Evolutionary conservation across 106 monocot species (phyloP), one percentile per base, ranked within the genome.

Genomic region (Acanthochlamys bracteata): DNA sequence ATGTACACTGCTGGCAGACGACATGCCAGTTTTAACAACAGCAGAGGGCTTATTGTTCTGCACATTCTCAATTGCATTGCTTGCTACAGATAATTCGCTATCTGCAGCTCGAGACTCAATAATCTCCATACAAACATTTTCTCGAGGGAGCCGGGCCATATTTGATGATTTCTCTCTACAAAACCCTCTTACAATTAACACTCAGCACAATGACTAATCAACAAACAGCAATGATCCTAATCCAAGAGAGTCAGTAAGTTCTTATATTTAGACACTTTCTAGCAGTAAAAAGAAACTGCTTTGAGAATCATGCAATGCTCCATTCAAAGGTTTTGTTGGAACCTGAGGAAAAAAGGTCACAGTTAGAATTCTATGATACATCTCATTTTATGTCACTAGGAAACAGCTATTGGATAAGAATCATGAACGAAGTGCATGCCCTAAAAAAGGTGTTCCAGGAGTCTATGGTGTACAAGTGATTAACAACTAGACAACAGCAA

Each of bases 1-100:
- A 71, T 66, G 71, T 23, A 77, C 71, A 43, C 77, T 66, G 55
- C 71, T 77, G 41, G 55, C 60, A 45, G 77, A 71, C 52, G 77
- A 66, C 53, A 64, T 33, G 39, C 65, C 25, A 14, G 59, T 51
- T 77, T 67, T 77, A 47, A 66, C 55, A 61, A 41, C 22, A 12
- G 53, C n/a, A 42, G 60, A 61, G 61, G 61, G 19, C 43, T 66
- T 77, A 16, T 3, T 11, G 9, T 25, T n/a, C 7, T 54, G 52
- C 61, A 63, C 24, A 41, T 40, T 54, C 45, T 71, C 71, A 52
- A 63, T 1, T 46, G 41, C 53, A 39, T 33, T 54, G 24, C 63
- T 67, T 54, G 55, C 15, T 39, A 52, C 54, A 22, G 41, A 42
- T 67, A 41, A 55, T 41, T 67, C 55, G 22, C 21, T 39, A 67